phyloP scores from a whole-genome alignment of 2,329 filamentous ascomycete species.

The Raffaelea arxii region DNA sequence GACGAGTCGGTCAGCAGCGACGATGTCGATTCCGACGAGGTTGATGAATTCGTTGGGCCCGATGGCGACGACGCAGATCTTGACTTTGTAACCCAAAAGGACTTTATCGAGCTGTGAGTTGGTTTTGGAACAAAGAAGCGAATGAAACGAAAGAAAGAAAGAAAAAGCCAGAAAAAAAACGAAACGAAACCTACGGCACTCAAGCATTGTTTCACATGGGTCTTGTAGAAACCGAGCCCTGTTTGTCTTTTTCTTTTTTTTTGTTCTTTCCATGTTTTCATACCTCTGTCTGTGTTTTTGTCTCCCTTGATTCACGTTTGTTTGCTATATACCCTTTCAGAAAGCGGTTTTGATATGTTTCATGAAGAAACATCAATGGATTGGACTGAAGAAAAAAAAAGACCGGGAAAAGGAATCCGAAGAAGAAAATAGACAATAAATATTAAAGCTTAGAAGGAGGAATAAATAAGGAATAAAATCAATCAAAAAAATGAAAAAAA shows the following conservation, averaged over 20 bases:
- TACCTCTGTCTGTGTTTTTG: neutral
- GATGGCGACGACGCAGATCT: constrained; percentile 40
- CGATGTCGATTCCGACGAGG: constrained; percentile 69
- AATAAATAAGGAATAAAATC: no score
- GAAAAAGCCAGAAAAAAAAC: no score
- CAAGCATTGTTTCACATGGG: no score
- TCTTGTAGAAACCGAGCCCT: no score
- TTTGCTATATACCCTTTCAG: no score
- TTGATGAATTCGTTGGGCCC: constrained; percentile 54
- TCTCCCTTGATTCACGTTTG: neutral
- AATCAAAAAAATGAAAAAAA: no score
- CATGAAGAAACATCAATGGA: neutral
- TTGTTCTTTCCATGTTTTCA: neutral
- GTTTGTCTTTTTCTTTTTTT: no score
- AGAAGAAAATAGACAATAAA: neutral
- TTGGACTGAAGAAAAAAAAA: neutral
- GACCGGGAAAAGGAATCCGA: neutral
- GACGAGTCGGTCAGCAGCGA: constrained; percentile 69
- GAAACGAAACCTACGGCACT: no score
- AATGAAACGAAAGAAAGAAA: no score
- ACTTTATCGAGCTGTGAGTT: constrained; percentile 45
- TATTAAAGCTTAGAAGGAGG: no score
- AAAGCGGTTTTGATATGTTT: no score
- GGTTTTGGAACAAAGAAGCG: neutral
- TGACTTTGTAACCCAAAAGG: constrained; percentile 47